Conservation (phyloP, 306 rosid genomes). For the Lupinus albus region DNA sequence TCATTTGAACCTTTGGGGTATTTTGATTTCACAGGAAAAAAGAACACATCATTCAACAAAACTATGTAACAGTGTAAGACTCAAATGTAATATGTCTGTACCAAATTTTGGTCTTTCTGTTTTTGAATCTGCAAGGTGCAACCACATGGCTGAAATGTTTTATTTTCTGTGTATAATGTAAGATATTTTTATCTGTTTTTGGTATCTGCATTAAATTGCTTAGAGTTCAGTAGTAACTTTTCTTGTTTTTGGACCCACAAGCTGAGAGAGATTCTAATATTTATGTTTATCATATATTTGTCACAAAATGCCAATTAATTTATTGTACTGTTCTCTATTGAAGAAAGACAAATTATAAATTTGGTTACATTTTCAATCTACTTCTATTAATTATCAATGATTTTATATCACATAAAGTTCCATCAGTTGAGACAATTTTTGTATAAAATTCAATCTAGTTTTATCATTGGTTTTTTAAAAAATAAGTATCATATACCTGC, state of each 20-base stretch:
- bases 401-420: not conserved
- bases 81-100: conserved; percentile 2
- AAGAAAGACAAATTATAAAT: conserved; percentile 27
- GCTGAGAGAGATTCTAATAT: conserved; percentile 17
- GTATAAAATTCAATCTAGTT: too few relatives aligned
- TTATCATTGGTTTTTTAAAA: too few relatives aligned
- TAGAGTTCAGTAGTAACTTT: conserved; percentile 30
- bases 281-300: not conserved
- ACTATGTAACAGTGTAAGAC: not conserved
- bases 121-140: conserved; percentile 34
- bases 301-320: conserved; percentile 20
- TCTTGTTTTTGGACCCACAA: not conserved
- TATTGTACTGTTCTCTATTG: conserved; percentile 10
- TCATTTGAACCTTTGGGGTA: too few relatives aligned
- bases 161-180: not conserved
- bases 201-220: conserved; percentile 7
- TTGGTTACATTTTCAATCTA: conserved; percentile 7
- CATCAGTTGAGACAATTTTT: conserved; percentile 1
- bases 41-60: too few relatives aligned
- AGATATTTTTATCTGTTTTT: conserved; percentile 22
- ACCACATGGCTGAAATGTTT: conserved; percentile 20
- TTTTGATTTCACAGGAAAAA: too few relatives aligned
- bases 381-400: conserved; percentile 34
- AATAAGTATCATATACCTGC: too few relatives aligned
- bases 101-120: conserved; percentile 20